Evolutionary conservation across 176 grass and related monocot genomes (phyloP).

Genomic region (Aegilops tauschii): DNA sequence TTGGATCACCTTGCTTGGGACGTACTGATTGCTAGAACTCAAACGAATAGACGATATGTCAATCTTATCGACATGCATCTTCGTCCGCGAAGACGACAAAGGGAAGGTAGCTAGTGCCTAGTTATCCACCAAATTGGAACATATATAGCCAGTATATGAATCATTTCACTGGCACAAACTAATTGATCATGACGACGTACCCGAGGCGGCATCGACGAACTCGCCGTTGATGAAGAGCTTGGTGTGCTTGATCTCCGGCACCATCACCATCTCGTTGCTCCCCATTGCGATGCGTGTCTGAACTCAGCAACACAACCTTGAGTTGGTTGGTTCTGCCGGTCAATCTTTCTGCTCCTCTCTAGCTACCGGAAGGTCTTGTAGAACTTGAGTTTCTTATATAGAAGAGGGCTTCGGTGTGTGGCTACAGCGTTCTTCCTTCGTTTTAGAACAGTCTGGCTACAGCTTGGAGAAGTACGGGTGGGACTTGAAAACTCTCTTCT

Average conservation of each 20-base stretch:
- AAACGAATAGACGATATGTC: not conserved
- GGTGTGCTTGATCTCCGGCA: conserved; percentile 89
- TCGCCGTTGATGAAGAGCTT: conserved; percentile 93
- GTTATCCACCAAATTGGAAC: not conserved
- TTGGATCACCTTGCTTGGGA: not conserved
- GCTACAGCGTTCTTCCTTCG: not conserved
- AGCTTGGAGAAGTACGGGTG: not conserved
- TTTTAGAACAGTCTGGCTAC: too few species aligned
- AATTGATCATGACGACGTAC: conserved; percentile 19
- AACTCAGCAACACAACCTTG: not conserved
- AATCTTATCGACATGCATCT: not conserved
- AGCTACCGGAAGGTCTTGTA: not conserved
- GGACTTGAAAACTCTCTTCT: not conserved
- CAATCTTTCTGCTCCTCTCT: not conserved
- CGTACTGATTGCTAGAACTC: not conserved
- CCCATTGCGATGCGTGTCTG: not conserved
- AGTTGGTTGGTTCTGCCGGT: not conserved
- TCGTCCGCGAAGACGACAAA: not conserved
- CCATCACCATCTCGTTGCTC: conserved; percentile 25
- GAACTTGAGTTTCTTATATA: not conserved
- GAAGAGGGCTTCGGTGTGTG: not conserved
- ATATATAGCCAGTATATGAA: too few species aligned
- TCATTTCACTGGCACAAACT: not conserved
- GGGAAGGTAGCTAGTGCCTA: not conserved
- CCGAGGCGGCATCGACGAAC: conserved; percentile 75